Evolutionary conservation across 805 yeast genomes (phyloP), one percentile per base, ranked within the genome.

Genomic region (Starmerella apicola): DNA sequence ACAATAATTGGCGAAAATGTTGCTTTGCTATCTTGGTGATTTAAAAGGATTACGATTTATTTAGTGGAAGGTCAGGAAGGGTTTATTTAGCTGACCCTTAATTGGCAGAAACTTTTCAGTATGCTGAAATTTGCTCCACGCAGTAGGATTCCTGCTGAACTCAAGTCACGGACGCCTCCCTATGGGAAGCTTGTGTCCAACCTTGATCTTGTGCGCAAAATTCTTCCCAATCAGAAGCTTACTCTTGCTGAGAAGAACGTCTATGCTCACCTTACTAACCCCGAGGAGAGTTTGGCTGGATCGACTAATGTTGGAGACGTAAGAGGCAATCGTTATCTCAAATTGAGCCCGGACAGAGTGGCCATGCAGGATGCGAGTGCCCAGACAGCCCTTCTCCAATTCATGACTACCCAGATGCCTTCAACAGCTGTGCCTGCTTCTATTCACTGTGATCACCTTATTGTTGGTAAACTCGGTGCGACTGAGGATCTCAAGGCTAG

Each of bases 311-410:
- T 73, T 15, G 54, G 65, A 38, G 70, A 72, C 51, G 64, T 79
- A 48, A 76, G 98, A 65, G 99, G 98, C 51, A 68, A 77, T 36
- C 76, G 86, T 38, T 91, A 91, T 65, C 72, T 91, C 61, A 91
- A 91, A 68, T 72, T 91, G 54, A 76, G 81, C 60, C 98, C 98
- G 19, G 98, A 91, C 60, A 76, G 98, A 61, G 97, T 91, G 35
- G 98, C 98, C 21, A 88, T 93, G 94, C 98, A 91, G 69, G 98
- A 91, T 70, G 98, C 98, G n/a, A 82, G 95, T 24, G 98, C 98
- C 16, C 98, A 91, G 66, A 91, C 88, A 83, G 98, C 98, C n/a
- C 69, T 91, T 51, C 68, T 91, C 53, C 98, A 91, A 66, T 91
- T 91, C 67, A 91, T 91, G 95, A 84, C 96, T 39, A 88, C 95